Percentiles rank a stretch among this genome's conserved stretches.
Conservation (phyloP, 495 filamentous ascomycete species). For the Xylaria venustula region DNA sequence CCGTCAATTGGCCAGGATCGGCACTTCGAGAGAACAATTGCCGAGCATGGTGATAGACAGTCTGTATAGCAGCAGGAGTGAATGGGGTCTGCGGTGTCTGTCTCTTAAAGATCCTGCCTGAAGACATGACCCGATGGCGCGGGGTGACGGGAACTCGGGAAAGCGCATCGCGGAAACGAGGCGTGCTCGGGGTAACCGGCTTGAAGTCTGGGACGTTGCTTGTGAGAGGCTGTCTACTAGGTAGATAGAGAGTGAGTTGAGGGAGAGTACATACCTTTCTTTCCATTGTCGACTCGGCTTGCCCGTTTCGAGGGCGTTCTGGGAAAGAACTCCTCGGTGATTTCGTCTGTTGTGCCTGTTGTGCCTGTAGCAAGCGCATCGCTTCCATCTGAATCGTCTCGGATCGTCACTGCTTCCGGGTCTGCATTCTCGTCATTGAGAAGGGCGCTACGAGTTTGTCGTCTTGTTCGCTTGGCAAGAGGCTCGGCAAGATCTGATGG, state of each 20-base stretch:
- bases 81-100: slow-evolving; percentile 59
- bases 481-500: slow-evolving; percentile 23
- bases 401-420: slow-evolving; percentile 40
- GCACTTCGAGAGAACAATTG: slow-evolving; percentile 80
- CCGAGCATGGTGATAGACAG: slow-evolving; percentile 83
- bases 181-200: slow-evolving; percentile 65
- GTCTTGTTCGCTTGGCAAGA: slow-evolving; percentile 62
- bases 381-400: slow-evolving; percentile 39
- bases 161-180: slow-evolving; percentile 55
- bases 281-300: slow-evolving; percentile 13
- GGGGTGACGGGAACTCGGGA: slow-evolving; percentile 44
- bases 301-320: slow-evolving; percentile 30
- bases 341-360: background rate
- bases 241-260: background rate
- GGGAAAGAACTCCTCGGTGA: slow-evolving; percentile 21
- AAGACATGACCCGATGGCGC: slow-evolving; percentile 49
- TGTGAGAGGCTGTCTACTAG: slow-evolving; percentile 8
- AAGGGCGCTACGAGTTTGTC: slow-evolving; percentile 39
- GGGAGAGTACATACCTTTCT: slow-evolving; percentile 20
- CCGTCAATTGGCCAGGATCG: slow-evolving; percentile 72
- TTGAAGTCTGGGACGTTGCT: slow-evolving; percentile 32
- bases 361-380: slow-evolving; percentile 9
- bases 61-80: slow-evolving; percentile 61
- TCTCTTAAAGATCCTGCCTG: slow-evolving; percentile 50
- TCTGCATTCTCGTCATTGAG: slow-evolving; percentile 51